Percentiles rank a stretch among this genome's conserved stretches.
These are phyloP conservation scores for Rauvolfia tetraphylla DNA, from an alignment of 257 asterid genomes.

Conservation along the genomic window DNA sequence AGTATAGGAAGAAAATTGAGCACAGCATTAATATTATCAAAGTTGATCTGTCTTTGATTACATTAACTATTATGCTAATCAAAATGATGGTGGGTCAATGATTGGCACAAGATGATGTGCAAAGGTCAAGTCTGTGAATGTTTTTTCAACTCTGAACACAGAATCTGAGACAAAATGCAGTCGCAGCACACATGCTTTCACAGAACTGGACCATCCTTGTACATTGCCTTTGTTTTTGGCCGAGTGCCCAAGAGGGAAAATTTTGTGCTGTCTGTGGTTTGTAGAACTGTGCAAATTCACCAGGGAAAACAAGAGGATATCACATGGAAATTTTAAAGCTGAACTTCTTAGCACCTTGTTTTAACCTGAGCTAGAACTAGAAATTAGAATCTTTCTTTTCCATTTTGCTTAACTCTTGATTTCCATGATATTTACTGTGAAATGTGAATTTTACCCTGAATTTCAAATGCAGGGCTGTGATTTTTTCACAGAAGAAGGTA, in stretches of 20 bases:
- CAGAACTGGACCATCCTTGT: constrained; percentile 10
- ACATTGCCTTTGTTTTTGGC: constrained; percentile 3
- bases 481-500: constrained; percentile 72
- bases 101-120: background rate
- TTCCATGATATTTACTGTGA: background rate
- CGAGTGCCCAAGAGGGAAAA: background rate
- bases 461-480: constrained; percentile 44
- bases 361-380: background rate
- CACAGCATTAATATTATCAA: background rate
- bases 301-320: background rate
- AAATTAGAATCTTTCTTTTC: background rate
- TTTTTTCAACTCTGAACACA: constrained; percentile 6
- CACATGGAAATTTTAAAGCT: constrained; percentile 14
- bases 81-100: constrained; percentile 8
- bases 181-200: constrained; percentile 10
- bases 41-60: background rate
- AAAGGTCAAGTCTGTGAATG: constrained; percentile 2
- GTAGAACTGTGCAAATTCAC: background rate
- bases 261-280: background rate
- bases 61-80: background rate
- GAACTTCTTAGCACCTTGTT: background rate
- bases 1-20: background rate
- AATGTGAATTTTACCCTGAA: background rate
- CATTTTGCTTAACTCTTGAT: background rate
- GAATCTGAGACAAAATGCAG: constrained; percentile 1